phyloP scores from a whole-genome alignment of 1,284 basidiomycete genomes.

The Puccinia triticina region DNA sequence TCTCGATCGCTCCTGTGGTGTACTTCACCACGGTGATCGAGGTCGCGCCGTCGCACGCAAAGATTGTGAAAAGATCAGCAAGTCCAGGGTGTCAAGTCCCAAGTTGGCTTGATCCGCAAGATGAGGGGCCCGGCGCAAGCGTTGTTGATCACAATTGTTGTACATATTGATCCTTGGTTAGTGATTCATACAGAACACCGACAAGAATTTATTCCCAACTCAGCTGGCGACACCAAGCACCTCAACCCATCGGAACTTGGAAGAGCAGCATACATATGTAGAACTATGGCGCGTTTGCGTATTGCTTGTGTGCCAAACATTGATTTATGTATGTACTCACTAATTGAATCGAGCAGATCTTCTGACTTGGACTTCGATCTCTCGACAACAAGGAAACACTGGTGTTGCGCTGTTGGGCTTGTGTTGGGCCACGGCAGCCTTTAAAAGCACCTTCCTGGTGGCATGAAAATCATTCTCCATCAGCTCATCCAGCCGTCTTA shows the following conservation, averaged over 20 bases:
- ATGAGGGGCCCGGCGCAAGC: background rate
- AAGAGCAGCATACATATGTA: background rate
- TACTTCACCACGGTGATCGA: no score
- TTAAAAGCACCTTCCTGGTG: background rate
- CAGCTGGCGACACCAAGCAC: background rate
- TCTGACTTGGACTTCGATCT: background rate
- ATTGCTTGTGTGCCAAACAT: background rate
- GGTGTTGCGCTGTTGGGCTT: background rate
- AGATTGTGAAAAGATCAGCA: background rate
- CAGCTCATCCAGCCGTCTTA: background rate
- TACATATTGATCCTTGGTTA: background rate
- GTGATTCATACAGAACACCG: no score
- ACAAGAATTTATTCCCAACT: background rate
- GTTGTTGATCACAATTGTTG: background rate
- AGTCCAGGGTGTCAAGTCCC: no score
- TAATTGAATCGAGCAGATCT: conserved; percentile 6
- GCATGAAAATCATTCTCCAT: background rate
- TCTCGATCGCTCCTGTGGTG: no score
- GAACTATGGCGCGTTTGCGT: background rate
- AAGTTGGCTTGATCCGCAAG: background rate
- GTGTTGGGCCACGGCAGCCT: background rate
- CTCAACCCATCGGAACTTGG: conserved; percentile 6
- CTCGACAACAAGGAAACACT: background rate
- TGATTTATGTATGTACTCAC: background rate
- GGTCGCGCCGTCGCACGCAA: no score